phyloP scores from a whole-genome alignment of 2,329 filamentous ascomycete species.

The Fusarium tupiense region DNA sequence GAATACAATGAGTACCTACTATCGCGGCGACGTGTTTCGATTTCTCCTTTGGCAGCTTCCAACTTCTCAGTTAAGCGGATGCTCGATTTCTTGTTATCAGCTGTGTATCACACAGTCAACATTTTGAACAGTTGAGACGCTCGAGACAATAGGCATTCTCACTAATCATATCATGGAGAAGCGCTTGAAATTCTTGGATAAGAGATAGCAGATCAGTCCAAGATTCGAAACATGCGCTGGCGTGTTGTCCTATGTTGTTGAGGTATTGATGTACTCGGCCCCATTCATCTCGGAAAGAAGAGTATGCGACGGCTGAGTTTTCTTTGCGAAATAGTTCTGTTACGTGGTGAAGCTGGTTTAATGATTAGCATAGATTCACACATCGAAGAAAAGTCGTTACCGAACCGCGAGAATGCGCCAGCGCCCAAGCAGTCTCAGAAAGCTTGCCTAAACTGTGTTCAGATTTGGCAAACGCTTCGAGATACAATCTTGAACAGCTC shows the following conservation, averaged over 20 bases:
- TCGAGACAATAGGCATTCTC: neutral
- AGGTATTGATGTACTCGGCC: neutral
- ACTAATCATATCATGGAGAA: neutral
- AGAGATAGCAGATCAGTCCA: neutral
- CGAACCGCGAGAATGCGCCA: neutral
- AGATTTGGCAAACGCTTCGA: neutral
- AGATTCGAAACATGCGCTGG: neutral
- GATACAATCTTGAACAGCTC: neutral
- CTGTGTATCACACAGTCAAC: neutral
- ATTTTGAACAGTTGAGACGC: neutral
- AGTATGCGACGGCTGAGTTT: rapidly evolving
- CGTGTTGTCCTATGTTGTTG: neutral
- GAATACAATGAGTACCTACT: neutral
- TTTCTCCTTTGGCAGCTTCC: neutral
- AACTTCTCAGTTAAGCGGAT: neutral
- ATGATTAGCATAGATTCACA: neutral
- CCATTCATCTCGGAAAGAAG: neutral
- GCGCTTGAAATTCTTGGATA: neutral
- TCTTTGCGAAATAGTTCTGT: neutral
- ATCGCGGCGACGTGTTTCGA: neutral
- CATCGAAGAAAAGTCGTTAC: too few relatives aligned
- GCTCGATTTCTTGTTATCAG: neutral
- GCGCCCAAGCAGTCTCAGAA: neutral
- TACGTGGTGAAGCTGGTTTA: neutral
- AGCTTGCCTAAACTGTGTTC: neutral